These are phyloP conservation scores for Triticum monococcum DNA, from an alignment of 176 grass and related monocot species.

Conservation along the genomic window DNA sequence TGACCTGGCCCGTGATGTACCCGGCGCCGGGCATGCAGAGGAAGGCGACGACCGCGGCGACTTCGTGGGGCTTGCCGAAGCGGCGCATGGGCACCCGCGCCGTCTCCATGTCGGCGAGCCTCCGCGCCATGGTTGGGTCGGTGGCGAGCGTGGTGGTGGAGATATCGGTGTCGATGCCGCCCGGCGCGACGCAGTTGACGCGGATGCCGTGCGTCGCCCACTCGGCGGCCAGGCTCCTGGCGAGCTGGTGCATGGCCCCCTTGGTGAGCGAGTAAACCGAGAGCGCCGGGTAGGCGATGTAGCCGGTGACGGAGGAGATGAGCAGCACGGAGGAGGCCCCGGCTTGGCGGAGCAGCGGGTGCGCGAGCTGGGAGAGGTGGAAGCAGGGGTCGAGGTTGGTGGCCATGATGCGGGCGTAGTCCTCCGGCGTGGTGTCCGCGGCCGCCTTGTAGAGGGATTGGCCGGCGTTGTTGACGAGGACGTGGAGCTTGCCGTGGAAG, in stretches of 20 bases:
- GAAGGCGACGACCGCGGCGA: slow-evolving; percentile 37
- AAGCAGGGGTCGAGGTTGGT: slow-evolving; percentile 45
- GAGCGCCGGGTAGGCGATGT: slow-evolving; percentile 35
- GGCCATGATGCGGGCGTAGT: slow-evolving; percentile 34
- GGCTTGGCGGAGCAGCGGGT: slow-evolving; percentile 30
- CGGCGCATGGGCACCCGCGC: slow-evolving; percentile 31
- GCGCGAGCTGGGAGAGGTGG: slow-evolving; percentile 45
- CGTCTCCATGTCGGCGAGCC: slow-evolving; percentile 21
- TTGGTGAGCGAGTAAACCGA: slow-evolving; percentile 36
- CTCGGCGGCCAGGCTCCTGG: slow-evolving; percentile 34
- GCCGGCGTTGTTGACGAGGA: slow-evolving; percentile 55
- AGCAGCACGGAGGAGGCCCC: slow-evolving; percentile 21
- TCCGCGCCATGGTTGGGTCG: slow-evolving; percentile 6
- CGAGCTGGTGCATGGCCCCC: slow-evolving; percentile 34
- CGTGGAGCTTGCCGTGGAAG: slow-evolving; percentile 43
- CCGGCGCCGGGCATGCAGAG: slow-evolving; percentile 46
- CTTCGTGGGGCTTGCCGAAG: slow-evolving; percentile 37
- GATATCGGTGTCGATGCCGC: slow-evolving; percentile 1
- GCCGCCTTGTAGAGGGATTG: background rate
- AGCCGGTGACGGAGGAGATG: slow-evolving; percentile 36
- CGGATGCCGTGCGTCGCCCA: slow-evolving; percentile 35
- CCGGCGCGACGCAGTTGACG: slow-evolving; percentile 36
- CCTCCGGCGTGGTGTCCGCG: background rate
- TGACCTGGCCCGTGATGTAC: slow-evolving; percentile 50
- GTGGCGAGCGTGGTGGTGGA: slow-evolving; percentile 20